These are phyloP conservation scores for Gastrodia elata DNA, from an alignment of 106 monocot genomes.

Conservation along the genomic window DNA sequence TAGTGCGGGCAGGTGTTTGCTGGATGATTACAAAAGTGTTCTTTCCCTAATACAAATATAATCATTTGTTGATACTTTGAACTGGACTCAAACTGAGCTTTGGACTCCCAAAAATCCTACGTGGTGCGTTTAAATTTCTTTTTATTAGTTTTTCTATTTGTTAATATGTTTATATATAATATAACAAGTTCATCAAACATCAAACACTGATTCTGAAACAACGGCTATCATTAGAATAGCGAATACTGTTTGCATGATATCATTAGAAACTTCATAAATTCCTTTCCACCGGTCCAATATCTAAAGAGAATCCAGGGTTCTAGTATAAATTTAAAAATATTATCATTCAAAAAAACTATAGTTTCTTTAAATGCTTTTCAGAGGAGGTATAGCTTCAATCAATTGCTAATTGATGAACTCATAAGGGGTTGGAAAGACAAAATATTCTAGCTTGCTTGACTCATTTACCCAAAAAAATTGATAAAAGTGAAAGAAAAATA, in stretches of 20 bases:
- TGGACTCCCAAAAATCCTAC: not conserved
- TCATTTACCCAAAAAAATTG: no score
- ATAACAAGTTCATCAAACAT: not conserved
- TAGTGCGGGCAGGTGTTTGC: no score
- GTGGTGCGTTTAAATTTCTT: not conserved
- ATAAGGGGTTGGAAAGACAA: no score
- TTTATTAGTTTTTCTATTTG: not conserved
- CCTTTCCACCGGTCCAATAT: not conserved
- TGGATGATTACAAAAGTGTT: not conserved
- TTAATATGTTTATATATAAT: not conserved
- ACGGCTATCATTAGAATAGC: not conserved
- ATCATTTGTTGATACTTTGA: not conserved
- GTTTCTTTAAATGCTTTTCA: no score
- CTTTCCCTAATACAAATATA: not conserved
- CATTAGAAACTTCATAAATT: not conserved
- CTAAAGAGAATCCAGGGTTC: not conserved
- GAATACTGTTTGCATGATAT: not conserved
- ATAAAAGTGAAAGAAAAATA: no score
- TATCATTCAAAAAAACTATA: no score
- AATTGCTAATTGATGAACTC: no score
- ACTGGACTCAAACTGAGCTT: not conserved
- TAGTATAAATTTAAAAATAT: not conserved
- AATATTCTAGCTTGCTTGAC: no score
- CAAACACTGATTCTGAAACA: not conserved
- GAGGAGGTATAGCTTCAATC: no score